Evolutionary conservation across 192 early-diverging fungal genomes (phyloP), one percentile per base, ranked within the genome.

Genomic region (Jimgerdemannia lactiflua): DNA sequence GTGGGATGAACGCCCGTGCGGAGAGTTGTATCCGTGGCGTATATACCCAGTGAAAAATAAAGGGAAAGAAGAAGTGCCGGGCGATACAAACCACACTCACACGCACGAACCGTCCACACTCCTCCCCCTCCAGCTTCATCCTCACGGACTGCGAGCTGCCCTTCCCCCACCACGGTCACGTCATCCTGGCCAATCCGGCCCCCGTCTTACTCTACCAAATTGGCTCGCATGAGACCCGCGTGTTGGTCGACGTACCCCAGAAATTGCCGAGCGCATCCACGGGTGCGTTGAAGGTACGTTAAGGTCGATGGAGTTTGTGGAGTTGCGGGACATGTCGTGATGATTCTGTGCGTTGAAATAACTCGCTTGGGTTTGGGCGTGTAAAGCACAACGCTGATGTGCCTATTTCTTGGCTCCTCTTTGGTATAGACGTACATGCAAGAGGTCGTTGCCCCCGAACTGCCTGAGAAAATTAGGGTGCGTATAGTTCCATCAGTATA

Each of bases 161-260:
- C 11, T 89, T 88, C 79, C 92, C 92, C 6, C 87, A 96, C 71
- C 93, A 96, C 77, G 97, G 97, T 3, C 94, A 97, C 80, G 97
- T 99, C 29, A 71, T 97, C 39, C 83, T 99, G n/a, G 95, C 92
- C 42, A 85, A 93, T 3, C 90, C 91, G 17, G 91, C 94, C 0
- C 97, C 97, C 0, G 86, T 98, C 64, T 86, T 99, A 14, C 85
- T 99, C 77, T 98, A 98, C 85, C 95, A 96, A 77, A 95, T 99
- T 80, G 91, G 91, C 6, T 88, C 92, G 19, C 77, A 91, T 74
- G 94, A 98, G 71, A 97, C 96, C 3, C 90, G 97, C 4, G 89
- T 97, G 59, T 82, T 99, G 43, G 87, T 98, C 6, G 97, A 99
- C 75, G 87, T 99, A 42, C 97, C 97, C 4, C 95, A 94, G n/a